These are phyloP conservation scores for Phytophthora rubi DNA, from an alignment of 352 stramenopile species.

Conservation along the genomic window DNA sequence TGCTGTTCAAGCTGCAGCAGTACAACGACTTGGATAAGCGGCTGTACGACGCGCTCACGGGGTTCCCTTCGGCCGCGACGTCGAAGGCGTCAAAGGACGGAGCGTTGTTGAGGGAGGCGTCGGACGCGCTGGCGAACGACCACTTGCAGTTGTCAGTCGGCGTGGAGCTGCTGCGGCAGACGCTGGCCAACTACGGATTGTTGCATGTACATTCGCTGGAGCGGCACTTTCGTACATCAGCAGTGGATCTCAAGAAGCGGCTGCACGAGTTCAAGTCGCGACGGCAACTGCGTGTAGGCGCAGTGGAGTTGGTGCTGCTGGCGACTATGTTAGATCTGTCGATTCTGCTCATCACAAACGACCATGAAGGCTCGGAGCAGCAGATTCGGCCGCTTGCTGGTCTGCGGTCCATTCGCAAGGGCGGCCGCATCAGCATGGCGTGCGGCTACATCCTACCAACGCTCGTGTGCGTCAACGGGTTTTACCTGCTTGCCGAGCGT, in stretches of 20 bases:
- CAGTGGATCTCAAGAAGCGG: slow-evolving; percentile 80
- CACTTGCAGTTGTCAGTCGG: slow-evolving; percentile 43
- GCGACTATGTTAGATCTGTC: slow-evolving; percentile 79
- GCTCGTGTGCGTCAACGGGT: slow-evolving; percentile 67
- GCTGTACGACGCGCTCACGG: slow-evolving; percentile 63
- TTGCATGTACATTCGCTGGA: slow-evolving; percentile 66
- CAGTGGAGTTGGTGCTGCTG: slow-evolving; percentile 73
- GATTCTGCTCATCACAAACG: slow-evolving; percentile 81
- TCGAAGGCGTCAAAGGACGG: slow-evolving; percentile 2
- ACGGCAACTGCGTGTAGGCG: slow-evolving; percentile 60
- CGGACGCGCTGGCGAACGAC: slow-evolving; percentile 31
- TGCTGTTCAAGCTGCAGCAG: slow-evolving; percentile 69
- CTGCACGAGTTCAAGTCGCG: slow-evolving; percentile 79
- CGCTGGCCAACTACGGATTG: slow-evolving; percentile 73
- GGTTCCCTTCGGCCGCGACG: slow-evolving; percentile 21
- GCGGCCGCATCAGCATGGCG: slow-evolving; percentile 58
- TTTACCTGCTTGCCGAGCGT: slow-evolving; percentile 64
- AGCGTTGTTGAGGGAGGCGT: slow-evolving; percentile 15
- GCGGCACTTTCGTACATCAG: slow-evolving; percentile 54
- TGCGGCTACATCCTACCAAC: slow-evolving; percentile 82
- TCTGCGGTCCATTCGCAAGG: slow-evolving; percentile 57
- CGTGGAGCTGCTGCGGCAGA: slow-evolving; percentile 65
- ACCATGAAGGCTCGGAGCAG: slow-evolving; percentile 74
- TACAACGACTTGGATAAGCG: slow-evolving; percentile 78
- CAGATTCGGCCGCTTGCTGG: slow-evolving; percentile 61